Base-by-base conservation (phyloP, 305 asterid genomes). In the Withania somnifera region DNA sequence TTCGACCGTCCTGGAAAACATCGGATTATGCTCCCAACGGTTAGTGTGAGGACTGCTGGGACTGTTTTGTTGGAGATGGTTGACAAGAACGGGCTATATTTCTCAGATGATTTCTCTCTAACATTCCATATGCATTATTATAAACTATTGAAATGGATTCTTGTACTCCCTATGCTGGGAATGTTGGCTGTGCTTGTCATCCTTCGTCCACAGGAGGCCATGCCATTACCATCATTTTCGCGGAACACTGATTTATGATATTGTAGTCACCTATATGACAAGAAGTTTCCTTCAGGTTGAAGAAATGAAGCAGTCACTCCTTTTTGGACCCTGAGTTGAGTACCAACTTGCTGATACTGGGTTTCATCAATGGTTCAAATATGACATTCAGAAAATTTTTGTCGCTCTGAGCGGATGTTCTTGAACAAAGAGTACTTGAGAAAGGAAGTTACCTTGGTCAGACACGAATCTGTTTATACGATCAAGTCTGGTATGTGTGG, bases 181-280 rank as follows among this genome's bases (percentile, higher is more conserved):
- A 92, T 94, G 97, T 94, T 96, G 47, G 97, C 93, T 36, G 84
- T 96, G 53, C 97, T 96, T n/a, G 95, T 96, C 82, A 93, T 96
- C 80, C 89, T 93, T 54, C 98, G 95, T 32, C 98, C 99, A 0
- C 98, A 93, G 52, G 99, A 93, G 68, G 93, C 90, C 89, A 89
- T 90, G 95, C 99, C 98, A 3, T 85, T 96, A 89, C 99, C 99
- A 77, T 93, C 98, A 40, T 96, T 96, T 87, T 94, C 99, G 2
- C 88, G 98, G 22, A 96, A 94, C 90, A 92, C 95, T 6, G 95
- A 96, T 89, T 87, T 90, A 89, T 91, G 93, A 91, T 79, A 66
- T 40, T 52, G 80, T 32, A 36, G 77, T 79, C 58, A 20, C 68
- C 66, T 52, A 47, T 0, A 50, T 22, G 57, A 20, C 32, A 24